Conservation (phyloP, 1,139 yeast genomes). For the Starmera stellimalicola region DNA sequence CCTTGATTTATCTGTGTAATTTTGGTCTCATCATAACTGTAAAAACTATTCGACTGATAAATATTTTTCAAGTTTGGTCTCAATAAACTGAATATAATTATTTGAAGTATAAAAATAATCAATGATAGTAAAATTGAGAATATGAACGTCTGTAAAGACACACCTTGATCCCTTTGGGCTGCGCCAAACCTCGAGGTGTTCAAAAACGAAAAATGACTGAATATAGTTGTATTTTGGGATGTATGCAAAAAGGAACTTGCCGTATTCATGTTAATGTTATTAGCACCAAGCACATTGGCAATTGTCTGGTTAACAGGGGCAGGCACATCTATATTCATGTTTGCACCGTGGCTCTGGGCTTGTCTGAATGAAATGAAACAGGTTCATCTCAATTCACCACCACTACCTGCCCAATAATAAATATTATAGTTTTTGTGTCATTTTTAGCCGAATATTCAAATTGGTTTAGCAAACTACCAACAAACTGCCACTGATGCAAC, state of each 20-base stretch:
- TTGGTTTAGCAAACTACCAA: too few species aligned
- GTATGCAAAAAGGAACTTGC: slow-evolving; percentile 1
- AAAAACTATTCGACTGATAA: slow-evolving; percentile 49
- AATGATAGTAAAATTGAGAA: slow-evolving; percentile 42
- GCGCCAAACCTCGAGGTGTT: slow-evolving; percentile 51
- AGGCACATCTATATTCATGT: too few species aligned
- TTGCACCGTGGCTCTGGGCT: too few species aligned
- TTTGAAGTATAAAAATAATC: slow-evolving; percentile 41
- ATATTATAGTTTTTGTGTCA: too few species aligned
- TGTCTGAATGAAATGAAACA: too few species aligned
- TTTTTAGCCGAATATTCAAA: too few species aligned
- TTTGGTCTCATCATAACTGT: slow-evolving; percentile 31
- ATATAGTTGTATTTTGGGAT: slow-evolving; percentile 7
- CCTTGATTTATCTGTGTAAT: slow-evolving; percentile 31
- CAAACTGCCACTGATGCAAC: too few species aligned
- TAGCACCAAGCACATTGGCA: too few species aligned
- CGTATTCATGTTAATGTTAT: too few species aligned
- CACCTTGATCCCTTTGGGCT: slow-evolving; percentile 30
- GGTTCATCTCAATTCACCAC: too few species aligned
- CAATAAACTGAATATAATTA: slow-evolving; percentile 41
- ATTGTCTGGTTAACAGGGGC: too few species aligned
- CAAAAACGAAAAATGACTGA: slow-evolving; percentile 30
- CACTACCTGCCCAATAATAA: too few species aligned
- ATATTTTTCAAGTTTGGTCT: slow-evolving; percentile 36
- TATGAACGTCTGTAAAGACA: slow-evolving; percentile 36